A percentile compares a stretch with the other conserved stretches of the same genome.
These are phyloP conservation scores for Penicillium decumbens DNA, from an alignment of 2,329 filamentous ascomycete species.

Conservation along the genomic window DNA sequence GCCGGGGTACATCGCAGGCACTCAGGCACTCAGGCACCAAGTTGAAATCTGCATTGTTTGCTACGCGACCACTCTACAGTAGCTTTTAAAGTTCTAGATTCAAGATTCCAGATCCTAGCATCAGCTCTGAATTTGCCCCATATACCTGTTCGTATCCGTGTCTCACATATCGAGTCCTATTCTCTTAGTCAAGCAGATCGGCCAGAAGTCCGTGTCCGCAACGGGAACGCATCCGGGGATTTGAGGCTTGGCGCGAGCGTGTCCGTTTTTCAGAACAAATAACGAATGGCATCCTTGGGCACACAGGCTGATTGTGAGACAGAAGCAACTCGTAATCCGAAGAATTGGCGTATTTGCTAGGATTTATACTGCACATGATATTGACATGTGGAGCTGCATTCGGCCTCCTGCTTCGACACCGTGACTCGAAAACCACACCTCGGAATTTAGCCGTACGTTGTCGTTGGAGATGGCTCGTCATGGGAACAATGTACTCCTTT, in stretches of 20 bases:
- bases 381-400: conserved; percentile 1
- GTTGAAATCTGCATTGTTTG: not conserved
- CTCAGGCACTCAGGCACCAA: not conserved
- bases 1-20: too few relatives aligned
- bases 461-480: not conserved
- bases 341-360: not conserved
- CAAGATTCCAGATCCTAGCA: not conserved
- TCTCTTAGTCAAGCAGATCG: conserved; percentile 4
- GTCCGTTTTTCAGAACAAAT: not conserved
- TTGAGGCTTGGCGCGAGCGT: conserved; percentile 3
- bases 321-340: not conserved
- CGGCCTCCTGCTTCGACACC: conserved; percentile 1
- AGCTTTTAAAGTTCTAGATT: not conserved
- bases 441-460: not conserved
- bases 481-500: not conserved
- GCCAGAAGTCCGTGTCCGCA: conserved; percentile 13
- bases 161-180: not conserved
- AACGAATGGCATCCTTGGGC: not conserved
- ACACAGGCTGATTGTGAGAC: not conserved
- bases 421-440: conserved; percentile 1
- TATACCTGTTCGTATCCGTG: not conserved
- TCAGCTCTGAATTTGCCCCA: not conserved
- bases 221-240: conserved; percentile 6
- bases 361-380: not conserved
- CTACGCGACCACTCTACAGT: not conserved